These are phyloP conservation scores for Teunomyces tritomae DNA, from an alignment of 805 yeast species.

Conservation along the genomic window DNA sequence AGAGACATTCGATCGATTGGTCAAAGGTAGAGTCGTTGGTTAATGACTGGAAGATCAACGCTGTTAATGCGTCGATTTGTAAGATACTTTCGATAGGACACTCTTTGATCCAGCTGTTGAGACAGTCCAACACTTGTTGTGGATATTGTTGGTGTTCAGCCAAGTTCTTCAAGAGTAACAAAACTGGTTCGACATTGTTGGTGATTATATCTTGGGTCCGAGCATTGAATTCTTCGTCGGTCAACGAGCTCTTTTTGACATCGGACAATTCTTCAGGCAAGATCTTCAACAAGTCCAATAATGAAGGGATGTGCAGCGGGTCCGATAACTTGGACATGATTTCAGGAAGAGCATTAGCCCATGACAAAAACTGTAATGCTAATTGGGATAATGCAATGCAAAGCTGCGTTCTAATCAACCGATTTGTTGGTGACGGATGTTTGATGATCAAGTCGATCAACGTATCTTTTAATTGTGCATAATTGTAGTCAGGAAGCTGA, in stretches of 20 bases:
- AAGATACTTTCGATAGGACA: constrained; percentile 72
- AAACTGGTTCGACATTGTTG: constrained; percentile 64
- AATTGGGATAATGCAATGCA: constrained; percentile 79
- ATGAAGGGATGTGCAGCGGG: constrained; percentile 39
- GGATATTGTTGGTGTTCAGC: constrained; percentile 30
- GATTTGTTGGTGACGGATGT: constrained; percentile 33
- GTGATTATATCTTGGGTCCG: constrained; percentile 65
- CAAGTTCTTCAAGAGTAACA: constrained; percentile 58
- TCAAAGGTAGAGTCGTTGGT: constrained; percentile 75
- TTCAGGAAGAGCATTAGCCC: constrained; percentile 73
- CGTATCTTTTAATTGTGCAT: constrained; percentile 63
- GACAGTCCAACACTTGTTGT: constrained; percentile 59
- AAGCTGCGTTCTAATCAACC: constrained; percentile 76
- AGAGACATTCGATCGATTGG: constrained; percentile 81
- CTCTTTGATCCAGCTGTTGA: constrained; percentile 90
- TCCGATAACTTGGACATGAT: constrained; percentile 46
- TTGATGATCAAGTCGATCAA: constrained; percentile 54
- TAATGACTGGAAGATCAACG: constrained; percentile 57
- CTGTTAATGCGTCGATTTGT: constrained; percentile 59
- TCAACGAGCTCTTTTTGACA: constrained; percentile 70
- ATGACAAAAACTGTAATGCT: constrained; percentile 69
- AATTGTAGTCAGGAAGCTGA: constrained; percentile 65
- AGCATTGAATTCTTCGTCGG: constrained; percentile 72
- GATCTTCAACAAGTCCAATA: constrained; percentile 79
- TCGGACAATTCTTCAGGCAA: constrained; percentile 89